Evolutionary conservation across 225 moss, liverwort and hornwort genomes (phyloP).

Genomic region (Pseudisothecium myosuroides): DNA sequence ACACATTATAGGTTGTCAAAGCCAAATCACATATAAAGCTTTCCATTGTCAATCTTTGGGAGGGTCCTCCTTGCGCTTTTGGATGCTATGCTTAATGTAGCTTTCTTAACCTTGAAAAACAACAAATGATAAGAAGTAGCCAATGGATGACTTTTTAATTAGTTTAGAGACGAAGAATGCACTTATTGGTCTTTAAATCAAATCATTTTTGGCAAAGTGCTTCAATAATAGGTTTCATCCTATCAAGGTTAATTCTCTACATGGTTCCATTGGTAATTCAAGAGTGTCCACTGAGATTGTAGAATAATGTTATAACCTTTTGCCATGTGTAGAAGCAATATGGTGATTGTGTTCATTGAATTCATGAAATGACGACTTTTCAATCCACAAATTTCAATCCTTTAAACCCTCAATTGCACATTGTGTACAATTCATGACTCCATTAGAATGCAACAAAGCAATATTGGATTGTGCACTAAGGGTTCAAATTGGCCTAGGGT

Average conservation of each 20-base stretch:
- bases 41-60: fast-evolving
- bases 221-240: no score
- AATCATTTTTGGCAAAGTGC: background rate
- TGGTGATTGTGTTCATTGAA: background rate
- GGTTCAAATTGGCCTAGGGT: background rate
- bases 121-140: fast-evolving
- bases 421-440: background rate
- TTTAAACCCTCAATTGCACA: background rate
- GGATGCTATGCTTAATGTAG: background rate
- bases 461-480: background rate
- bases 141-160: background rate
- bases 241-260: background rate
- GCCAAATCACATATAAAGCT: background rate
- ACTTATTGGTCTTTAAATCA: background rate
- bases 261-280: background rate
- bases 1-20: background rate
- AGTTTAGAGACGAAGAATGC: background rate
- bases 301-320: background rate
- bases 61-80: background rate
- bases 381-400: background rate
- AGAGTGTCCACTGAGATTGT: background rate
- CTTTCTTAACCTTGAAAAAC: background rate
- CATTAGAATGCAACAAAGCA: background rate
- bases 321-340: background rate
- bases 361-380: background rate